phyloP scores from a whole-genome alignment of 495 filamentous ascomycete genomes.

The Penicillium subrubescens region DNA sequence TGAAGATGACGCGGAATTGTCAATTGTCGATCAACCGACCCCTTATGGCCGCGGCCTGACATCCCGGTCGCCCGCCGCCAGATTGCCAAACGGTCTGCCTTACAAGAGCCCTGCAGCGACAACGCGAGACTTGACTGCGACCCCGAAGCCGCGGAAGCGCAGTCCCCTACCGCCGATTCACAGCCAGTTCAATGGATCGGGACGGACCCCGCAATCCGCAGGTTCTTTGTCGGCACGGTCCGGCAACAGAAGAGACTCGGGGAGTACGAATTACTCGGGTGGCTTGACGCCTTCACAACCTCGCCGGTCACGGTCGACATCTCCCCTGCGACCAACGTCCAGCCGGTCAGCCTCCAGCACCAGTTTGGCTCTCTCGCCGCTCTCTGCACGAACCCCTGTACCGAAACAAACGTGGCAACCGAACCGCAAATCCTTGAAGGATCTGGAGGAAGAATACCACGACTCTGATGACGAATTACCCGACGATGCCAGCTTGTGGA shows the following conservation, averaged over 20 bases:
- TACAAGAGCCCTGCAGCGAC: constrained; percentile 38
- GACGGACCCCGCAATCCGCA: constrained; percentile 23
- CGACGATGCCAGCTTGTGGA: constrained; percentile 87
- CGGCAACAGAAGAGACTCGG: constrained; percentile 29
- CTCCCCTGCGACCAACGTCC: constrained; percentile 38
- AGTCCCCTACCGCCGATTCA: constrained; percentile 37
- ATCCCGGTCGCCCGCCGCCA: constrained; percentile 37
- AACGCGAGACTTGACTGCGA: constrained; percentile 44
- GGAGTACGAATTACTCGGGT: constrained; percentile 25
- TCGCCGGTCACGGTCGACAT: constrained; percentile 45
- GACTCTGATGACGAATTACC: constrained; percentile 92
- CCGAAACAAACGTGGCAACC: constrained; percentile 68
- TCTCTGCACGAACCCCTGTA: constrained; percentile 31
- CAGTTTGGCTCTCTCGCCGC: constrained; percentile 43
- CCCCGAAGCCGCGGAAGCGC: constrained; percentile 49
- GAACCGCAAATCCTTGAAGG: constrained; percentile 72
- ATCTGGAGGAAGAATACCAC: constrained; percentile 84
- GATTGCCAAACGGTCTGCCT: constrained; percentile 36
- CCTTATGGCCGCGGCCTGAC: constrained; percentile 35
- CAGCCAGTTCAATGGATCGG: constrained; percentile 32
- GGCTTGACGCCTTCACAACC: constrained; percentile 29
- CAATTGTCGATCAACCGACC: constrained; percentile 30
- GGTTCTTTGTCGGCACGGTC: constrained; percentile 26
- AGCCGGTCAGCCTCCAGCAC: constrained; percentile 35
- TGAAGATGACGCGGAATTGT: constrained; percentile 60